Evolutionary conservation across 805 yeast species (phyloP).

Genomic region (Priceomyces fermenticarens): DNA sequence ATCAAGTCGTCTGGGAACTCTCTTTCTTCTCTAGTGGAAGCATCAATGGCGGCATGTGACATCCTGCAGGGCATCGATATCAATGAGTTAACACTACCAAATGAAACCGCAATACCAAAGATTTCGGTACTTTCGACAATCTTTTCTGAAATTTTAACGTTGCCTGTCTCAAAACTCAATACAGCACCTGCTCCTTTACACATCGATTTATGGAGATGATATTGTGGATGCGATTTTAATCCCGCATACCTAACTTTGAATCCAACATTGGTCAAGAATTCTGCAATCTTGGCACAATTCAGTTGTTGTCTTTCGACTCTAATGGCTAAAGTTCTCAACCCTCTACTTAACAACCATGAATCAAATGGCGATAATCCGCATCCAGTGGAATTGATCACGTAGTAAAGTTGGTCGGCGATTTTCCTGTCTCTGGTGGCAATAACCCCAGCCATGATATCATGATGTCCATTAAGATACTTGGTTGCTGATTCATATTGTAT

Average conservation of each 20-base stretch:
- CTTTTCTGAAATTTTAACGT: slow-evolving; percentile 58
- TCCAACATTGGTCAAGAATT: slow-evolving; percentile 64
- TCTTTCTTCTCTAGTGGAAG: slow-evolving; percentile 80
- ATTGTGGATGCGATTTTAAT: slow-evolving; percentile 73
- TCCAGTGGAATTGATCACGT: slow-evolving; percentile 85
- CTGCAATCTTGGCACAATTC: slow-evolving; percentile 74
- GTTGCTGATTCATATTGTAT: slow-evolving; percentile 94
- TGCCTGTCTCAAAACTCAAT: slow-evolving; percentile 83
- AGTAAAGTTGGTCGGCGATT: slow-evolving; percentile 67
- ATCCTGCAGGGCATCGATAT: slow-evolving; percentile 92
- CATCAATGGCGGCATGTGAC: slow-evolving; percentile 97
- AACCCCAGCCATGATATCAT: slow-evolving; percentile 95
- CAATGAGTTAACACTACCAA: slow-evolving; percentile 90
- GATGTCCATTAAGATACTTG: slow-evolving; percentile 90
- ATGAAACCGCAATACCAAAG: slow-evolving; percentile 87
- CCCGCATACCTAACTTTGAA: slow-evolving; percentile 87
- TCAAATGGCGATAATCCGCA: slow-evolving; percentile 92
- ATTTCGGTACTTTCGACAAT: slow-evolving; percentile 74
- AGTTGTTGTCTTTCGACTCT: slow-evolving; percentile 85
- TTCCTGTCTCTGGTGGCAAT: slow-evolving; percentile 65
- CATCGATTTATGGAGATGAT: slow-evolving; percentile 71
- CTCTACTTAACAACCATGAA: slow-evolving; percentile 84
- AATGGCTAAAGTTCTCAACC: slow-evolving; percentile 82
- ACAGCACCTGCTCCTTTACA: slow-evolving; percentile 90
- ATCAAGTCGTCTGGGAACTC: slow-evolving; percentile 90